A percentile compares a stretch with the other conserved stretches of the same genome.
Evolutionary conservation across 176 grass and related monocot species (phyloP).

Genomic region (Hyparrhenia diplandra): DNA sequence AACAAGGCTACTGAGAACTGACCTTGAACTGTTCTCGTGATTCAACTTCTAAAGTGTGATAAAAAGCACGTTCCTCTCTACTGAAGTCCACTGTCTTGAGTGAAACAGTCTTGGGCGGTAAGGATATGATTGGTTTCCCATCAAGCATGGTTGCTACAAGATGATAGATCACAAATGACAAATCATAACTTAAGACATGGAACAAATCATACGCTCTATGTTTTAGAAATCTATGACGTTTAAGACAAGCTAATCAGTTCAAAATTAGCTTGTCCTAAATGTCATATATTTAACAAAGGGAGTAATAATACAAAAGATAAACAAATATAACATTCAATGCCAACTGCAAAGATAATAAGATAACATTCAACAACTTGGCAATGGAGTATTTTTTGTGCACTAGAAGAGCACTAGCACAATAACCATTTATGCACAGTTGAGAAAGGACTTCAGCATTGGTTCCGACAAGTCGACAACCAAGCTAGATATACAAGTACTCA

Average conservation of each 20-base stretch:
- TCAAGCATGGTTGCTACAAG: conserved; percentile 70
- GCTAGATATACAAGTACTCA: neutral
- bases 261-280: neutral
- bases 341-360: neutral
- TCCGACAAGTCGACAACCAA: neutral
- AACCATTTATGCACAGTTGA: neutral
- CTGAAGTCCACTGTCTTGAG: conserved; percentile 83
- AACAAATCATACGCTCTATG: neutral
- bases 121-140: conserved; percentile 85
- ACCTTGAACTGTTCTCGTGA: conserved; percentile 98
- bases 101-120: conserved; percentile 79
- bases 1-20: conserved; percentile 3
- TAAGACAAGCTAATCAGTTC: neutral
- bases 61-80: conserved; percentile 75
- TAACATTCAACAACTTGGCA: neutral
- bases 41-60: conserved; percentile 79
- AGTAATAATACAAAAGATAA: neutral
- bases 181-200: neutral
- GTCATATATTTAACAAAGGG: neutral
- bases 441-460: neutral
- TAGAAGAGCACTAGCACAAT: neutral
- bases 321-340: neutral
- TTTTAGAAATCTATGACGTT: neutral
- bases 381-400: neutral
- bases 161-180: conserved; percentile 12